Percentiles rank a stretch among this genome's conserved stretches.
These are phyloP conservation scores for Phytophthora kernoviae DNA, from an alignment of 352 stramenopile species.

Conservation along the genomic window DNA sequence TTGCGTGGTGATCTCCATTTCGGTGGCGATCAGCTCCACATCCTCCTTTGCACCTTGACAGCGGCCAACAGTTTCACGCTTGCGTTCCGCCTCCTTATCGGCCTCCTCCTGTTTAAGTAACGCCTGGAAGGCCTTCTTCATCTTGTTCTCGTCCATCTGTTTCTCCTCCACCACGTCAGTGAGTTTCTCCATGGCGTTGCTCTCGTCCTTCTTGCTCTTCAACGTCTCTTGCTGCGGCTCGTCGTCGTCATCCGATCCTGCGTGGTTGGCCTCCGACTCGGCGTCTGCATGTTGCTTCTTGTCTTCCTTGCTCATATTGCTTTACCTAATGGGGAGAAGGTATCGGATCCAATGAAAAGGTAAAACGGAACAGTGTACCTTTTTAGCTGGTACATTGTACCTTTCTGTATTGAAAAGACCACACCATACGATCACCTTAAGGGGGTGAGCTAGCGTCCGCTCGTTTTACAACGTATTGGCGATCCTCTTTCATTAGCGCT, in stretches of 20 bases:
- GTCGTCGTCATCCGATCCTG: slow-evolving; percentile 63
- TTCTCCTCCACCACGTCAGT: slow-evolving; percentile 88
- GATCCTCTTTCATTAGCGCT: slow-evolving; percentile 38
- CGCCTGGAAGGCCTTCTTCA: slow-evolving; percentile 81
- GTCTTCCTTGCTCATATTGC: slow-evolving; percentile 7
- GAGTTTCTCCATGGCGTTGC: slow-evolving; percentile 82
- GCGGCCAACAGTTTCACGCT: slow-evolving; percentile 79
- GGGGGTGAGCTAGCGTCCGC: no score
- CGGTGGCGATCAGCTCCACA: slow-evolving; percentile 71
- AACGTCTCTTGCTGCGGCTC: slow-evolving; percentile 57
- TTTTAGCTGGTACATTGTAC: no score
- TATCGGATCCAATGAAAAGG: slow-evolving; percentile 34
- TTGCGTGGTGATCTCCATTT: slow-evolving; percentile 80
- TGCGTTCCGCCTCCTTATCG: slow-evolving; percentile 79
- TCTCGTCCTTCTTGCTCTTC: slow-evolving; percentile 87
- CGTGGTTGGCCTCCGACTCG: slow-evolving; percentile 22
- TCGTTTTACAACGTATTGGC: background rate
- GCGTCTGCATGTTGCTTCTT: slow-evolving; percentile 36
- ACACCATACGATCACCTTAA: no score
- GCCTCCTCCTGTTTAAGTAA: slow-evolving; percentile 83
- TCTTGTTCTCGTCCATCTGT: slow-evolving; percentile 90
- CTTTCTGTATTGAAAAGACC: no score
- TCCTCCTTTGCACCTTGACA: slow-evolving; percentile 84
- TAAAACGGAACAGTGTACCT: no score
- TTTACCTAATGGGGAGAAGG: background rate